Evolutionary conservation across 352 stramenopile species (phyloP), one percentile per base, ranked within the genome.

Genomic region (Pilasporangium apinafurcum): DNA sequence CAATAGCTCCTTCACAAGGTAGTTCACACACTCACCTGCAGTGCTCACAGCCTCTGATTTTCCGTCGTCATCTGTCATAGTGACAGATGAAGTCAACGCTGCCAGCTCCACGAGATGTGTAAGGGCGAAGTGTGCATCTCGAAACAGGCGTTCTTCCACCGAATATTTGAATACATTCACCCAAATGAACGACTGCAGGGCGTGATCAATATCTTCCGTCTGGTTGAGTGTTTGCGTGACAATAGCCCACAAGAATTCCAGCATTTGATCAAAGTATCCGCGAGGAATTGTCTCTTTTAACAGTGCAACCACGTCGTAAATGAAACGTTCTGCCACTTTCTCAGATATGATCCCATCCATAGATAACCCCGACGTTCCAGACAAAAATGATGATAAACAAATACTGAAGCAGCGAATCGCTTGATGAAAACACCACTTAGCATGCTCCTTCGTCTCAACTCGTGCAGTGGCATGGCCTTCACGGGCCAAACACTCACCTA

Each of bases 101-200:
- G 69, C 63, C 4, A 78, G 18, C 9, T 83, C 70, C 8, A 79
- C 53, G 12, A 62, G 70, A 27, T 83, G 74, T 69, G 86, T 86
- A n/a, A 90, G 54, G 29, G 77, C 77, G 22, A 87, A 52, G 26
- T 90, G 77, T 0, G 74, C 74, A 25, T 87, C 75, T 6, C 73
- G 70, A 41, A 81, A 87, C 13, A 55, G 29, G 20, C 49, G 65
- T 21, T 82, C 68, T 24, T 90, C 74, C 2, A 87, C 70, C 3
- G 74, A 81, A 25, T 82, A 82, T 51, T 90, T 90, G 40, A 90
- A 90, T 40, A 90, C 68, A 48, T 90, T 87, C 12, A 90, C 68
- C 78, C 78, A 90, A 4, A 87, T 62, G 38, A 90, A 90, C 5
- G 72, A 81, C 53, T 90, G 69, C 20, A 87, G 41, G 2, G 62